Conservation (phyloP, 352 stramenopile species). For the Ophiocytium majus region DNA sequence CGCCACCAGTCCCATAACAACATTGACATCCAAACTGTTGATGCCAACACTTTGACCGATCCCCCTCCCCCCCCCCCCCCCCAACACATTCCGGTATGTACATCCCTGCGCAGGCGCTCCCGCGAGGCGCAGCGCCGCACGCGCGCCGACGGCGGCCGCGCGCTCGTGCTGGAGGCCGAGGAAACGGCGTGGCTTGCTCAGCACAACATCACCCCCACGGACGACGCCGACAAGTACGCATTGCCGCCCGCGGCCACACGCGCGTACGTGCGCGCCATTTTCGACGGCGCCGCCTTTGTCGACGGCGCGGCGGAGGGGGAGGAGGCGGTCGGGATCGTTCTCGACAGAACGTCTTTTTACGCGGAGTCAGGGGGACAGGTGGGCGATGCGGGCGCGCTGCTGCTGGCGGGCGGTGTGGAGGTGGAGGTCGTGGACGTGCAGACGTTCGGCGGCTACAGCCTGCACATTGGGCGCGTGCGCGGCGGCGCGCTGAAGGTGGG, state of each 20-base stretch:
- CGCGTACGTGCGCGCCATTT: constrained; percentile 35
- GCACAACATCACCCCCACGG: constrained; percentile 76
- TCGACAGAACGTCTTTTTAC: constrained; percentile 97
- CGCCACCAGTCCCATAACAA: no score
- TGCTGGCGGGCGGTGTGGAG: constrained; percentile 56
- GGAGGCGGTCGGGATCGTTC: constrained; percentile 81
- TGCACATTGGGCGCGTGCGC: constrained; percentile 75
- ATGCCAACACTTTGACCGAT: no score
- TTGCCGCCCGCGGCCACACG: constrained; percentile 75
- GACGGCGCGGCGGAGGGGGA: background rate
- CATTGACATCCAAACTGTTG: no score
- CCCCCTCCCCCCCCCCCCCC: no score
- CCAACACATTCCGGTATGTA: no score
- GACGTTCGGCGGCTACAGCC: constrained; percentile 89
- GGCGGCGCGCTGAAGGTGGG: constrained; percentile 63
- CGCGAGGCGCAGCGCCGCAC: background rate
- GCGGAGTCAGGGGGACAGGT: constrained; percentile 93
- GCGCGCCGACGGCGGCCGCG: constrained; percentile 60
- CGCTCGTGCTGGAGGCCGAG: constrained; percentile 87
- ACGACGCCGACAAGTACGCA: constrained; percentile 90
- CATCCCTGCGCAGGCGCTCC: background rate
- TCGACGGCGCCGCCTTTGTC: constrained; percentile 13
- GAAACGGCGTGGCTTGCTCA: constrained; percentile 82
- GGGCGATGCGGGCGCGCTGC: constrained; percentile 83
- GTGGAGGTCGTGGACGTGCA: constrained; percentile 70